Evolutionary conservation across 2,329 filamentous ascomycete species (phyloP), one percentile per base, ranked within the genome.

Genomic region (Diaporthe helianthi): DNA sequence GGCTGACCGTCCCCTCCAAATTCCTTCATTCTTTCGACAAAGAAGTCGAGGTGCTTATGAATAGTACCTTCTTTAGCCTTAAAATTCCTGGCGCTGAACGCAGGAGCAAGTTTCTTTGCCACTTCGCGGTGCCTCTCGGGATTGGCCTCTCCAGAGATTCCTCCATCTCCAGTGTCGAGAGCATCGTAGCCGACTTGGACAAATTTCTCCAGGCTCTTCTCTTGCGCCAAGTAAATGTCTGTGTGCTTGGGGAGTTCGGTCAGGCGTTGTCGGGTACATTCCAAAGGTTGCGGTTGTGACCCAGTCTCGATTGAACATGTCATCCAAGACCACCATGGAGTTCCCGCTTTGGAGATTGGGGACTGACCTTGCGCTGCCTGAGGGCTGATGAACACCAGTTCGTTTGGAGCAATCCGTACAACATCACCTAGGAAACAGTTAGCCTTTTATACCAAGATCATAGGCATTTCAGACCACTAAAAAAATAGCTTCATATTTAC

Each of bases 21-120:
- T 0, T 69, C 65, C 8, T 33, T 67, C 67, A 73, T 71, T 5
- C n/a, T 66, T 12, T 65, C 1, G 12, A 73, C 38, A 24, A 73
- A 70, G 2, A 65, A 19, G 31, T 73, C 71, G 3, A 73, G 22
- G 26, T 72, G 61, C n/a, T 47, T 38, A 10, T 71, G 61, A 0
- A 73, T 24, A 1, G 64, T 19, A 0, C 51, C 22, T 26, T 73
- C 72, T 49, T 69, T 71, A 1, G 65, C 61, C 19, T 41, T 68
- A 15, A 71, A 36, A 15, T 68, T 65, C 17, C 61, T 46, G 6
- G 44, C 61, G 61, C 69, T 73, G 38, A 73, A 71, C 2, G 72
- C 70, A 3, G 69, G 71, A 9, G 69, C 49, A 7, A 72, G 52
- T 46, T 68, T 68, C 46, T 71, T 71, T 10, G 69, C 69, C 4